These are phyloP conservation scores for Delonix regia DNA, from an alignment of 306 rosid species.

Conservation along the genomic window DNA sequence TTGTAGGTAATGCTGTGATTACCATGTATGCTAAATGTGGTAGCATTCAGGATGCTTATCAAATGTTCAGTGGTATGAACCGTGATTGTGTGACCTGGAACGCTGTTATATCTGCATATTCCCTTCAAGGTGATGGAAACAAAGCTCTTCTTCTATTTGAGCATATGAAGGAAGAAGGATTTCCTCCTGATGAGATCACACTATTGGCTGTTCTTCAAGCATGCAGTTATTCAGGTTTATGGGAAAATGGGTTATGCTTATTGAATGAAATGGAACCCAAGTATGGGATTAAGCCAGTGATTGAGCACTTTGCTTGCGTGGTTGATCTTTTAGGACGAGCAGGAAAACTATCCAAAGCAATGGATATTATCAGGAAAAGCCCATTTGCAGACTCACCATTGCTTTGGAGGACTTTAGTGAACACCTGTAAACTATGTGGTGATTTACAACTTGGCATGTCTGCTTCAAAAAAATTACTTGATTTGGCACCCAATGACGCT, in stretches of 20 bases:
- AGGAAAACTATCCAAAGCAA: conserved; percentile 39
- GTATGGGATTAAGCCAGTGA: conserved; percentile 44
- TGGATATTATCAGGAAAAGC: conserved; percentile 42
- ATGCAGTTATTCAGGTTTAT: conserved; percentile 54
- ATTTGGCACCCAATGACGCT: conserved; percentile 56
- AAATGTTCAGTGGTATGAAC: conserved; percentile 42
- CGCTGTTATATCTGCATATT: conserved; percentile 52
- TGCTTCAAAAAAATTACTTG: conserved; percentile 52
- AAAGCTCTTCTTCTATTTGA: conserved; percentile 48
- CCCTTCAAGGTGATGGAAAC: conserved; percentile 54
- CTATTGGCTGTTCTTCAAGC: conserved; percentile 58
- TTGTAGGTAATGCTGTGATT: conserved; percentile 50
- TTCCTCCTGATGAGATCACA: conserved; percentile 52
- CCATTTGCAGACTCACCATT: conserved; percentile 47
- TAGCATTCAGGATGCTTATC: conserved; percentile 47
- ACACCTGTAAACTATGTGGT: conserved; percentile 47
- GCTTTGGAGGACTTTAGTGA: conserved; percentile 63
- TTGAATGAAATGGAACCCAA: conserved; percentile 52
- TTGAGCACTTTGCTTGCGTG: conserved; percentile 56
- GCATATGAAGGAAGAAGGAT: conserved; percentile 51
- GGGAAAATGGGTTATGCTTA: conserved; percentile 51
- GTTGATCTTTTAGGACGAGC: conserved; percentile 54
- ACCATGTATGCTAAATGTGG: conserved; percentile 69
- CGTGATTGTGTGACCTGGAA: conserved; percentile 52
- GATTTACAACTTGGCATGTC: conserved; percentile 47